phyloP scores from a whole-genome alignment of 2,329 filamentous ascomycete genomes.

The Xylaria sp. region DNA sequence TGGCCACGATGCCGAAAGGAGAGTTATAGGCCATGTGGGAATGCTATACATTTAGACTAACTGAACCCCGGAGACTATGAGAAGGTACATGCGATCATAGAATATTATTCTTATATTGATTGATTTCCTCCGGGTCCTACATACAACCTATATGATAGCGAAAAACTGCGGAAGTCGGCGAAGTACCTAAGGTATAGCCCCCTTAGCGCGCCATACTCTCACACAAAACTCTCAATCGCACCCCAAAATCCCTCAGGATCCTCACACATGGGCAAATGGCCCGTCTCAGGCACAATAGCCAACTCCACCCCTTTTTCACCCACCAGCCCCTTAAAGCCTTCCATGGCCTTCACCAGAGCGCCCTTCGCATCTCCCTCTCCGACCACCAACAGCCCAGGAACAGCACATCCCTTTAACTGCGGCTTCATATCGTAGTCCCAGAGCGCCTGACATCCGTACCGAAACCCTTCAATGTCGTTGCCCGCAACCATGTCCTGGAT shows the following conservation, averaged over 20 bases:
- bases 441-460: conserved; percentile 73
- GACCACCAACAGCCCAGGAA: conserved; percentile 75
- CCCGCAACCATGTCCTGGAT: conserved; percentile 75
- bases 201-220: conserved; percentile 8
- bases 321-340: conserved; percentile 71
- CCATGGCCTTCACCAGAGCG: conserved; percentile 82
- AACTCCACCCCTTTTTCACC: conserved; percentile 67
- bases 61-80: too few species aligned
- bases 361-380: conserved; percentile 77
- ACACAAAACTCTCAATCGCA: conserved; percentile 70
- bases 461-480: conserved; percentile 78
- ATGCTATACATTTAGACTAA: too few species aligned
- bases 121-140: too few species aligned
- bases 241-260: conserved; percentile 74
- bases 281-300: conserved; percentile 74
- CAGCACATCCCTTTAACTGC: conserved; percentile 63
- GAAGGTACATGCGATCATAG: too few species aligned
- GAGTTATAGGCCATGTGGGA: too few species aligned
- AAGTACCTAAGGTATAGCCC: not conserved
- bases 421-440: conserved; percentile 76
- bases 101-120: too few species aligned
- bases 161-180: too few species aligned
- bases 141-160: too few species aligned
- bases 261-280: conserved; percentile 88
- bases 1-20: too few species aligned